Base-by-base conservation (phyloP, 1,284 basidiomycete species). In the Ustilago crameri region DNA sequence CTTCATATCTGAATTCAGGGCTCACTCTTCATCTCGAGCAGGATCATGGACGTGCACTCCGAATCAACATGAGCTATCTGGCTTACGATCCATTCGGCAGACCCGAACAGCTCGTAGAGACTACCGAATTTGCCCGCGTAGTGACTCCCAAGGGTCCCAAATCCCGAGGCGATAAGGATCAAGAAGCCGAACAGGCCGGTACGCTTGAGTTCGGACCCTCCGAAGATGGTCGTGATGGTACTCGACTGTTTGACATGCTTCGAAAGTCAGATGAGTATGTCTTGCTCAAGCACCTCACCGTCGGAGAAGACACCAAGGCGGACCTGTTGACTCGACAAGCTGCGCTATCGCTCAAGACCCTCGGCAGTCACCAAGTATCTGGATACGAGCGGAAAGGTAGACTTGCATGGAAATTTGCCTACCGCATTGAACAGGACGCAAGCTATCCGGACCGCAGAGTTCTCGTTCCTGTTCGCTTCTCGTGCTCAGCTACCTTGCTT, bases 261-360 rank as follows among this genome's bases (percentile, higher is more conserved):
- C 52, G 59, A 27, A 52, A 50, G 41, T 18, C 53, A 14, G 58
- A 66, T 2, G 35, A 23, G 10, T 50, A 60, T 8, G 56, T 56
- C 3, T 37, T 79, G 45, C 63, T 79, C 43, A 68, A 70, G 46
- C 78, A 79, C 47, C 54, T 79, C 10, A 71, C 70, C 3, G 51
- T 78, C 14, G 78, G 71, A 8, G 69, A 78, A 12, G 78, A 78
- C 27, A 59, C 53, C 15, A 78, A 73, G 51, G 76, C 58, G 3
- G 78, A 79, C 32, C 49, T 79, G 35, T 38, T 79, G 42, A 76
- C 76, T 4, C 54, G 78, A 3, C 78, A 78, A 44, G 76, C 78
- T 10, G 52, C 64, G 1, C 69, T 79, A 8, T 73, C 71, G 14
- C 50, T 76, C 47, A 52, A 45, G 23, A 56, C 27, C 22, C 48